Base-by-base conservation (phyloP, 2,329 filamentous ascomycete species). In the Aspergillus ochraceoroseus region DNA sequence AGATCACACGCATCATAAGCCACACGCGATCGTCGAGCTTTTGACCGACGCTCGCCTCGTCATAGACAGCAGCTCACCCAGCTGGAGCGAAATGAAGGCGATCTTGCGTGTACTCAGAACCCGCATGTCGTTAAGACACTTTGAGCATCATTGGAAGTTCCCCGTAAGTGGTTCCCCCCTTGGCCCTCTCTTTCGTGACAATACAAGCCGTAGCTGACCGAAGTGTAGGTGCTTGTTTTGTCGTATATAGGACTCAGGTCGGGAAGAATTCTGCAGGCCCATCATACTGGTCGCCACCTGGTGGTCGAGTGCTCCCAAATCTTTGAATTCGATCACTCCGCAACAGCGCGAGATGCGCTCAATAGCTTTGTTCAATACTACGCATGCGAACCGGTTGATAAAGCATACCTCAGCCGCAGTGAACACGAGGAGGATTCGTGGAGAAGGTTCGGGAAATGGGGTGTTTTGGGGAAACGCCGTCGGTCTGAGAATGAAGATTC, bases 301-400 rank as follows among this genome's bases (percentile, higher is more conserved):
- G 25, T 41, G 12, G 41, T 47, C 15, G 37, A 44, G 20, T 37
- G 35, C 23, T 29, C 32, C 15, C 25, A 41, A 9, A 15, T 31
- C 18, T 11, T 41, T 3, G 25, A 44, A 5, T 22, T 41, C 12
- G 31, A 23, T 4, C 17, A 39, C 3, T 14, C 30, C 5, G 17
- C 26, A 8, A 5, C 9, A 22, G 19, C 19, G 2, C 25, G 33
- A 11, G 29, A 19, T 15, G 18, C 40, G 3, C 22, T 38, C 3
- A 41, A 41, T 11, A 33, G 26, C 15, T 47, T 47, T n/a, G 19
- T 35, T 18, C 37, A 33, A 11, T 47, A 44, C 17, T 47, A 41
- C 20, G 38, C 34, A 19, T 37, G 44, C 12, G 28, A 41, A 33
- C 44, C 44, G 2, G 19, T 38, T 1, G n/a, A n/a, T n/a, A 26